Evolutionary conservation across 306 rosid genomes (phyloP), one percentile per base, ranked within the genome.

Genomic region (Dalbergia cochinchinensis): DNA sequence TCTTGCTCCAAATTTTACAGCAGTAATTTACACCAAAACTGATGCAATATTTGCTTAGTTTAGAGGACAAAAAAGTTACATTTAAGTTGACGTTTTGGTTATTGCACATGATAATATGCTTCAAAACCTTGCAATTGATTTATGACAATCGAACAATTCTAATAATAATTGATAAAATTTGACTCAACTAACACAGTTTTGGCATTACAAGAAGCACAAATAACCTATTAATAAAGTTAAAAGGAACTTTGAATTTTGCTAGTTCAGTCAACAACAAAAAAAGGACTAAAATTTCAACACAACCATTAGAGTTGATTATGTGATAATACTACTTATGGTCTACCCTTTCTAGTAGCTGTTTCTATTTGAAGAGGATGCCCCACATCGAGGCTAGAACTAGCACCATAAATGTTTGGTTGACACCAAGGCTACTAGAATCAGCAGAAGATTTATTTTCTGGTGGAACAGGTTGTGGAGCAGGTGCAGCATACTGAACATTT

Each of bases 381-480:
- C 33, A 79, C 6, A 74, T 26, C 3, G 69, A 50, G 54, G 74
- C 31, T 41, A 74, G 48, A 59, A 70, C 8, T 26, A 82, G 20
- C 73, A 69, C 33, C n/a, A 50, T 8, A 61, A 79, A 18, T 41
- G 66, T 42, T n/a, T 62, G 37, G 55, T 72, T 35, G 80, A 60
- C 1, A 10, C 9, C 44, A 78, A 60, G 39, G 70, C 39, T n/a
- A 77, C 8, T 35, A 54, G 14, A 58, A 74, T 67, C 3, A 11
- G 61, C 55, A 54, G 48, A 26, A 61, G 83, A 65, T 19, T 62
- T 75, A 16, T 42, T 3, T 51, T 16, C 7, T 20, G 53, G 39
- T 12, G 82, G 78, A 66, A 71, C 58, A 63, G 78, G 83, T 11
- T 73, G 50, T 8, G 74, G 58, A 70, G 73, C 4, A 4, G 78